Evolutionary conservation across 108 stramenopile genomes (phyloP).

Genomic region (Conticribra weissflogii): DNA sequence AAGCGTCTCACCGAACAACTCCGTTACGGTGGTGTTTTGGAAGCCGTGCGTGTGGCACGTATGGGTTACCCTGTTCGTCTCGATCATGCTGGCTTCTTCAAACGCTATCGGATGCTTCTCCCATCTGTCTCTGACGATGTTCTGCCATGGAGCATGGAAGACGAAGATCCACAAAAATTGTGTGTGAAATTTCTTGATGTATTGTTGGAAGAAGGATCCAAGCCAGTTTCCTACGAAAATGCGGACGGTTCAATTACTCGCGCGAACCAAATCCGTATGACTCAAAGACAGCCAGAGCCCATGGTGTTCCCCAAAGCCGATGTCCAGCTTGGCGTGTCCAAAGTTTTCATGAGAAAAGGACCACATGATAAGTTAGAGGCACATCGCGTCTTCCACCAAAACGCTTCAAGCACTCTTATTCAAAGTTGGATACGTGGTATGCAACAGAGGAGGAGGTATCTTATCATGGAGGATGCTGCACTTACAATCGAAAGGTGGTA

Average conservation of each 20-base stretch:
- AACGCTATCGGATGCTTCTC: slow-evolving; percentile 89
- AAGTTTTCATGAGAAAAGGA: slow-evolving; percentile 94
- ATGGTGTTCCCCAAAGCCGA: slow-evolving; percentile 80
- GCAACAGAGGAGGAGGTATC: slow-evolving; percentile 64
- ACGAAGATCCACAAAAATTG: slow-evolving; percentile 74
- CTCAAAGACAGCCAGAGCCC: slow-evolving; percentile 82
- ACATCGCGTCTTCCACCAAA: slow-evolving; percentile 79
- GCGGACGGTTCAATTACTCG: slow-evolving; percentile 77
- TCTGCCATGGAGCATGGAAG: slow-evolving; percentile 77
- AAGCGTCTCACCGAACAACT: slow-evolving; percentile 94
- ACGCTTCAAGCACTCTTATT: slow-evolving; percentile 71
- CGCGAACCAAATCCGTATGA: slow-evolving; percentile 88
- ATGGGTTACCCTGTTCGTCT: slow-evolving; percentile 99
- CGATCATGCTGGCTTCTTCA: slow-evolving; percentile 86
- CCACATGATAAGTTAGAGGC: slow-evolving; percentile 92
- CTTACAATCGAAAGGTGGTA: slow-evolving; percentile 75
- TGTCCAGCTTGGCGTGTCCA: slow-evolving; percentile 91
- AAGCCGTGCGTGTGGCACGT: slow-evolving; percentile 99
- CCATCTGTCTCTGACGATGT: slow-evolving; percentile 63
- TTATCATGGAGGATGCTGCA: slow-evolving; percentile 63
- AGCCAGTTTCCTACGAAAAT: slow-evolving; percentile 50
- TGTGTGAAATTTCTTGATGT: slow-evolving; percentile 78
- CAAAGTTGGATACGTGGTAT: slow-evolving; percentile 88
- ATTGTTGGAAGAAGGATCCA: slow-evolving; percentile 75
- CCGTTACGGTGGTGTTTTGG: slow-evolving; percentile 98